Percentiles rank a stretch among this genome's conserved stretches.
Conservation (phyloP, 2,329 filamentous ascomycete genomes). For the Ustulina deusta region DNA sequence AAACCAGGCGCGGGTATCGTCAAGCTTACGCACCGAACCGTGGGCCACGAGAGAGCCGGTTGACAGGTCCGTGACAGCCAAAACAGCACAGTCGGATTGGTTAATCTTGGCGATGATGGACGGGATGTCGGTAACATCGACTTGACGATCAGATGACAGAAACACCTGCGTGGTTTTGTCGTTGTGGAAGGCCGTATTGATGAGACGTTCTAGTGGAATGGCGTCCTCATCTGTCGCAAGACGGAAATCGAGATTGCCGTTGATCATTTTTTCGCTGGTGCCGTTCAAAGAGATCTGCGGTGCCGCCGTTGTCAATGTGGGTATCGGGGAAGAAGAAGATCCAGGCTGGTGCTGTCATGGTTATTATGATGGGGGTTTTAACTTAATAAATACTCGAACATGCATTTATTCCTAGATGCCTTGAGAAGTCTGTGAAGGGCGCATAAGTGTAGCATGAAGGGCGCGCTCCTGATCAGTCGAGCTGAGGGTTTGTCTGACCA, state of each 20-base stretch:
- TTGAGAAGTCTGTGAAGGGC: constrained; percentile 8
- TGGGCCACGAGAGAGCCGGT: constrained; percentile 54
- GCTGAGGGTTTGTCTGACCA: background rate
- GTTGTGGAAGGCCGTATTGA: constrained; percentile 41
- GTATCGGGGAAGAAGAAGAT: background rate
- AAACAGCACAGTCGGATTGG: constrained; percentile 38
- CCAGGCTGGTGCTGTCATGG: background rate
- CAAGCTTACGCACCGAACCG: constrained; percentile 56
- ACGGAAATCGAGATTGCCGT: constrained; percentile 37
- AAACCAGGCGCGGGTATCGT: constrained; percentile 55
- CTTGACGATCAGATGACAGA: constrained; percentile 33
- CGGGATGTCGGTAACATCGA: constrained; percentile 22
- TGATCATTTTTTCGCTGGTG: constrained; percentile 5
- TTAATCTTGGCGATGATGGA: constrained; percentile 37
- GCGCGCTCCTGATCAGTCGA: constrained; percentile 22
- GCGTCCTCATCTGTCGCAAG: constrained; percentile 42
- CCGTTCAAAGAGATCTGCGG: background rate
- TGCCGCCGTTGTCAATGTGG: background rate
- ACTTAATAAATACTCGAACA: constrained; percentile 16
- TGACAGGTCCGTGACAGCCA: constrained; percentile 53
- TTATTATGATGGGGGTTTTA: background rate
- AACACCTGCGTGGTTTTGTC: constrained; percentile 40
- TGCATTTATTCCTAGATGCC: background rate
- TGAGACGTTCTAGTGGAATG: constrained; percentile 35
- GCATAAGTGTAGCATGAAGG: constrained; percentile 22